Evolutionary conservation across 768 basidiomycete genomes (phyloP), one percentile per base, ranked within the genome.

Genomic region (Serendipita sp.): DNA sequence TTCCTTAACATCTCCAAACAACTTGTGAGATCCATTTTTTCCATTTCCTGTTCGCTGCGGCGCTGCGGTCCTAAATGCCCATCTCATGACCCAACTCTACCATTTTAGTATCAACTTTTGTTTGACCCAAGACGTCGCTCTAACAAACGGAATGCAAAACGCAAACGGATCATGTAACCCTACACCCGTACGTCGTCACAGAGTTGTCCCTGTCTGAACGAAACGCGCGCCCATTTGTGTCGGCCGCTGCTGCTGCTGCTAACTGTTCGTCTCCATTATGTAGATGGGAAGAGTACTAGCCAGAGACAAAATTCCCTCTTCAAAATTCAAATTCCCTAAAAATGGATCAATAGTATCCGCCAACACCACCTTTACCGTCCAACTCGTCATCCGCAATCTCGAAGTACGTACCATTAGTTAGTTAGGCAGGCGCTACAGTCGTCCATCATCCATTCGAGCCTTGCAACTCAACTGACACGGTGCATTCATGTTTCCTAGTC

Each of bases 101-200:
- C 10, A 11, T 54, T 54, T 54, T 54, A 63, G 68, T 69, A 80
- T 81, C 75, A 81, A 82, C 75, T 79, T 78, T 70, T 84, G 81
- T 54, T 11, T 54, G 52, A 54, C 52, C 52, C 52, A 54, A 30
- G 28, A 54, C 30, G 72, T 78, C 45, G 78, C 79, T 15, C 74
- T 84, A 69, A 83, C 83, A 47, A 80, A 84, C 70, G 83, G 82
- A 35, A 71, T 76, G 66, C 81, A 79, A 68, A 76, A 80, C 67
- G 69, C 72, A 23, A 74, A 74, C 41, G 81, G 80, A 35, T 84
- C 82, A 51, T 81, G 83, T 73, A 85, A 85, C 72, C 78, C 81
- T 28, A 77, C 79, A 5, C 79, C 80, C 3, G 52, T 54, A 30
- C 13, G 52, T 54, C 28, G 16, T 30, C 11, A 11, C 52, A 11